phyloP scores from a whole-genome alignment of 495 filamentous ascomycete genomes.

The Penicillium macrosclerotiorum region DNA sequence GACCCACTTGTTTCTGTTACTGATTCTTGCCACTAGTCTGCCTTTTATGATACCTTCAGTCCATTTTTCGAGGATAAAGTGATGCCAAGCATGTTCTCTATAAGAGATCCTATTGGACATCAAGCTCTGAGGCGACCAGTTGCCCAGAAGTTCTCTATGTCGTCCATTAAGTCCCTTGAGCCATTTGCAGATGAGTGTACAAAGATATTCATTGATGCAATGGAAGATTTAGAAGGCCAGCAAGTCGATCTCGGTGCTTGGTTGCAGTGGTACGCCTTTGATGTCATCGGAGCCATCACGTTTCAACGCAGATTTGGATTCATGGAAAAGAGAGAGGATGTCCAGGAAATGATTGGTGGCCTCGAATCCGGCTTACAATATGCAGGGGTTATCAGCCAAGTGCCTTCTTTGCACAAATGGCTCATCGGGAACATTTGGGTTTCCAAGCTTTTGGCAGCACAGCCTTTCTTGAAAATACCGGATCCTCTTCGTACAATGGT shows the following conservation, averaged over 20 bases:
- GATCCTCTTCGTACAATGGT: slow-evolving; percentile 15
- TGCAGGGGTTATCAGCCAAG: slow-evolving; percentile 8
- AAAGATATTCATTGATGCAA: no score
- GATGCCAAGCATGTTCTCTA: no score
- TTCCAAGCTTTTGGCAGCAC: slow-evolving; percentile 9
- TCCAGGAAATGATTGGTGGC: slow-evolving; percentile 8
- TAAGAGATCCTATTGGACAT: no score
- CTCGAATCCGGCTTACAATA: slow-evolving; percentile 8
- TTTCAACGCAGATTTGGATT: slow-evolving; percentile 13
- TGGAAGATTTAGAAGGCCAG: no score
- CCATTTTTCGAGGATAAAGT: no score
- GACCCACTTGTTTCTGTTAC: no score
- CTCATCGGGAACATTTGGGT: slow-evolving; percentile 10
- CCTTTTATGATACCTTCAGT: no score
- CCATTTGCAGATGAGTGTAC: no score
- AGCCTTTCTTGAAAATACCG: slow-evolving; percentile 7
- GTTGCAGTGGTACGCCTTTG: slow-evolving; percentile 53
- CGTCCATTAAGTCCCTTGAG: no score
- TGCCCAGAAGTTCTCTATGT: no score
- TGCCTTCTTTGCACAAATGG: slow-evolving; percentile 8
- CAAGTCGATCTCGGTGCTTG: slow-evolving; percentile 57
- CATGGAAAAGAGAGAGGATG: slow-evolving; percentile 10
- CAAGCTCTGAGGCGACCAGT: no score
- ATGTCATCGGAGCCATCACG: slow-evolving; percentile 49
- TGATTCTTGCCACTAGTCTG: no score